Evolutionary conservation across 306 rosid species (phyloP).

Genomic region (Medicago lupulina): DNA sequence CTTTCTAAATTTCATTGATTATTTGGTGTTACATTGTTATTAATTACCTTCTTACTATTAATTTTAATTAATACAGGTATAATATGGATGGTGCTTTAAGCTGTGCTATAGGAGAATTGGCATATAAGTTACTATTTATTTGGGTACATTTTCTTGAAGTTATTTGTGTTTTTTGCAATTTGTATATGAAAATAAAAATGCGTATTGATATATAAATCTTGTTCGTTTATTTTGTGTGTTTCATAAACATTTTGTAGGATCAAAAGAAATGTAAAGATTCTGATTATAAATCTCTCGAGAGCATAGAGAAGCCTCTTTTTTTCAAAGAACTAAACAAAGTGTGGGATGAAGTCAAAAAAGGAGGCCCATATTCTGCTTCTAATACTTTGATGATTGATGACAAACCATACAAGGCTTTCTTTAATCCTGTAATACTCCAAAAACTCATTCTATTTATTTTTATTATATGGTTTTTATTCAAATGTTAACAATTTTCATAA

Average conservation of each 20-base stretch:
- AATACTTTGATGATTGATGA: constrained; percentile 41
- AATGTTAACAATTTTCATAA: not conserved
- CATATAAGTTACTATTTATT: constrained; percentile 6
- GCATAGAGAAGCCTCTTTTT: not conserved
- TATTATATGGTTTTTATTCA: not conserved
- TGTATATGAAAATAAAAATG: not conserved
- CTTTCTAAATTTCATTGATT: not conserved
- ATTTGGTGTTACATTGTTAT: not conserved
- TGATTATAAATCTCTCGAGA: constrained; percentile 25
- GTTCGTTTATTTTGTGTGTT: not conserved
- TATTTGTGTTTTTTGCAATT: not conserved
- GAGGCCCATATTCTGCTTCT: constrained; percentile 34
- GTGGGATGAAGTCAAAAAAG: not conserved
- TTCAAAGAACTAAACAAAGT: constrained; percentile 32
- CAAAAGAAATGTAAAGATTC: constrained; percentile 7
- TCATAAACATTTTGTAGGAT: not conserved
- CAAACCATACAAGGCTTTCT: constrained; percentile 34
- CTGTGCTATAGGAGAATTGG: constrained; percentile 9
- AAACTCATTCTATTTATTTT: fast-evolving
- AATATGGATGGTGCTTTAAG: constrained; percentile 16
- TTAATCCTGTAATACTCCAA: constrained; percentile 35
- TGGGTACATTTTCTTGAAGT: constrained; percentile 38
- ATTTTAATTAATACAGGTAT: constrained; percentile 2
- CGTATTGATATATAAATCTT: not conserved
- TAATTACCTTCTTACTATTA: not conserved